Evolutionary conservation across 495 filamentous ascomycete species (phyloP).

Genomic region (Sabuloglossum arenarium): DNA sequence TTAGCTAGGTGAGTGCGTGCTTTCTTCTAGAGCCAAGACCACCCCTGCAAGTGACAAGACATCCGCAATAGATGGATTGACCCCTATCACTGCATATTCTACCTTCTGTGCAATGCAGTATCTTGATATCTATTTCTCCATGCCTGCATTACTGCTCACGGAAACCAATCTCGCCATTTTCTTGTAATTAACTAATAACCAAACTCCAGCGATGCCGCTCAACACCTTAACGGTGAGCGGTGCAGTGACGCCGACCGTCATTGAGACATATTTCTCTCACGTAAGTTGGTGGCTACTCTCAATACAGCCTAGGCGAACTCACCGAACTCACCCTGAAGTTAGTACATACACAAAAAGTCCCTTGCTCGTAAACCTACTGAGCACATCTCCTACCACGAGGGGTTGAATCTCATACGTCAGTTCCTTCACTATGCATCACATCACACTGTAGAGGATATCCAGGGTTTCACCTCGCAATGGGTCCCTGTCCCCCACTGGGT

Average conservation of each 20-base stretch:
- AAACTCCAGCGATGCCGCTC: slow-evolving; percentile 30
- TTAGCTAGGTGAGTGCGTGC: background rate
- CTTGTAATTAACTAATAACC: too few species aligned
- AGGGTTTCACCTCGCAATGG: slow-evolving; percentile 75
- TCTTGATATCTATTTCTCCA: too few species aligned
- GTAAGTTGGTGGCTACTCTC: slow-evolving; percentile 22
- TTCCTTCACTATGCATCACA: slow-evolving; percentile 68
- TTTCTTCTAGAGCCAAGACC: too few species aligned
- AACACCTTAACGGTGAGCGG: slow-evolving; percentile 53
- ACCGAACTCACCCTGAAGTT: background rate
- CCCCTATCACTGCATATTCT: too few species aligned
- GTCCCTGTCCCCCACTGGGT: slow-evolving; percentile 84
- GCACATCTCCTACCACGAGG: slow-evolving; percentile 83
- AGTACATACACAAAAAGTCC: slow-evolving; percentile 61
- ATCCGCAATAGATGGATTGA: too few species aligned
- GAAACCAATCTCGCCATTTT: too few species aligned
- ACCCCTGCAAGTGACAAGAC: too few species aligned
- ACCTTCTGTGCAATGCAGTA: too few species aligned
- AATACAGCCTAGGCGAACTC: background rate
- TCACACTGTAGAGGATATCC: slow-evolving; percentile 79
- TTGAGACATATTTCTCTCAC: slow-evolving; percentile 61
- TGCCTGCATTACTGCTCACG: too few species aligned
- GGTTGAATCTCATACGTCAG: slow-evolving; percentile 66
- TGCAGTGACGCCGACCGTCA: slow-evolving; percentile 57
- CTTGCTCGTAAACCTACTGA: slow-evolving; percentile 58